Evolutionary conservation across 75 land plant species (phyloP), one percentile per base, ranked within the genome.

Genomic region (Selaginella tamariscina): DNA sequence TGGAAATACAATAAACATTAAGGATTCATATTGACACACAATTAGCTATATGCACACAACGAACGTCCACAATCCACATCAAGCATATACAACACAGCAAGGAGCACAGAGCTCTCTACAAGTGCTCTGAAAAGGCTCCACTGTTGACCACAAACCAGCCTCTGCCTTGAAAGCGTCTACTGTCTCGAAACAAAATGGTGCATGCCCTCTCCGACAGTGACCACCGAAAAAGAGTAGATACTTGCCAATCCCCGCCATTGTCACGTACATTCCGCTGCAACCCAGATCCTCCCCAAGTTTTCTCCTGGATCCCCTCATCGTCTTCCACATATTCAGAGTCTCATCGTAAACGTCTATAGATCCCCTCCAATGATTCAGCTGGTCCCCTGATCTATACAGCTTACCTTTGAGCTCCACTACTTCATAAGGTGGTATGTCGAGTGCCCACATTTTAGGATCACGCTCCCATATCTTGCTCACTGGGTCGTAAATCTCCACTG

Each of bases 351-450:
- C 64, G 1, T 81, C 83, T 1, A 81, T 69, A 67, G 74, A 72
- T 0, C 83, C 83, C 31, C 77, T 77, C 77, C 80, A 77, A 11
- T 54, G 23, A 1, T 66, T 74, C 1, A 81, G 74, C 56, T 74
- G 74, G 49, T 81, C 79, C 21, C 80, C 83, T 0, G 77, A 81
- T 68, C 83, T 77, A 32, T 66, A 81, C 8, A 81, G 66, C 70
- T 26, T 56, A 0, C 27, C 76, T 0, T 56, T 65, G 21, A 74
- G 65, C 0, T 55, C 74, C 5, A 81, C 75, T 11, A 81, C 77
- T 49, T 81, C 79, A 56, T 81, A 70, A 0, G 83, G 83, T 30
- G 83, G 83, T 20, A 81, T 71, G 30, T 81, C 83, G 21, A 77
- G 74, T 67, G 68, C 74, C 83, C 83, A 81, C 83, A 81, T 81